Evolutionary conservation across 352 stramenopile genomes (phyloP).

Genomic region (Globisporangium splendens): DNA sequence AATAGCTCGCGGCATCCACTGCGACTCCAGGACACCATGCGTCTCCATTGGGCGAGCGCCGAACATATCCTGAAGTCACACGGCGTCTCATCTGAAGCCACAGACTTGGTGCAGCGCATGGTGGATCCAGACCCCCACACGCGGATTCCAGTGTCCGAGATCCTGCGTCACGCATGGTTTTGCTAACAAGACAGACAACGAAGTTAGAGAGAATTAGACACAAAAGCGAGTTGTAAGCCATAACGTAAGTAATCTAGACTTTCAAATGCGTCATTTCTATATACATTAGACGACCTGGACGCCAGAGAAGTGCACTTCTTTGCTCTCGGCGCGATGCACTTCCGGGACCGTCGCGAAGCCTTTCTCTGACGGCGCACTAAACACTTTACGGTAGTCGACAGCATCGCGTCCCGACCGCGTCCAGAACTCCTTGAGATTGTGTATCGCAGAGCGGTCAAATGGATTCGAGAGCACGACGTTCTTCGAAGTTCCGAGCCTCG

Average conservation of each 20-base stretch:
- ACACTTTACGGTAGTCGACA: constrained; percentile 40
- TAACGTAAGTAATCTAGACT: too few relatives aligned
- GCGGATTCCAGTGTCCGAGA: constrained; percentile 32
- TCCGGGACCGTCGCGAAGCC: constrained; percentile 14
- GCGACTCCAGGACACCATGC: constrained; percentile 36
- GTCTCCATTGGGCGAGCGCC: constrained; percentile 40
- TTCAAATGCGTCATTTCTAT: neutral
- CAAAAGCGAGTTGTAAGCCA: too few relatives aligned
- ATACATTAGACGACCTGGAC: constrained; percentile 12
- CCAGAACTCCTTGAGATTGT: constrained; percentile 53
- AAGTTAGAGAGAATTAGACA: neutral
- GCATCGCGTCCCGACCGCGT: constrained; percentile 25
- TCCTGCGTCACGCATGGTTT: constrained; percentile 26
- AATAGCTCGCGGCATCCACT: constrained; percentile 20
- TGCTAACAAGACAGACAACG: neutral
- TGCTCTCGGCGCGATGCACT: constrained; percentile 13
- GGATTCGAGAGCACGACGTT: constrained; percentile 27
- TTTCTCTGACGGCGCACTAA: constrained; percentile 19
- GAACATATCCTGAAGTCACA: constrained; percentile 22
- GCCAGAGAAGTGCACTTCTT: constrained; percentile 11
- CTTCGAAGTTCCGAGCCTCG: neutral
- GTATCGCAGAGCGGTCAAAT: constrained; percentile 38
- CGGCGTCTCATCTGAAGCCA: constrained; percentile 27
- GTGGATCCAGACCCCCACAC: constrained; percentile 26
- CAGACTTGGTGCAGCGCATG: constrained; percentile 38